Evolutionary conservation across 1,284 basidiomycete genomes (phyloP), one percentile per base, ranked within the genome.

Genomic region (Thelephora terrestris): DNA sequence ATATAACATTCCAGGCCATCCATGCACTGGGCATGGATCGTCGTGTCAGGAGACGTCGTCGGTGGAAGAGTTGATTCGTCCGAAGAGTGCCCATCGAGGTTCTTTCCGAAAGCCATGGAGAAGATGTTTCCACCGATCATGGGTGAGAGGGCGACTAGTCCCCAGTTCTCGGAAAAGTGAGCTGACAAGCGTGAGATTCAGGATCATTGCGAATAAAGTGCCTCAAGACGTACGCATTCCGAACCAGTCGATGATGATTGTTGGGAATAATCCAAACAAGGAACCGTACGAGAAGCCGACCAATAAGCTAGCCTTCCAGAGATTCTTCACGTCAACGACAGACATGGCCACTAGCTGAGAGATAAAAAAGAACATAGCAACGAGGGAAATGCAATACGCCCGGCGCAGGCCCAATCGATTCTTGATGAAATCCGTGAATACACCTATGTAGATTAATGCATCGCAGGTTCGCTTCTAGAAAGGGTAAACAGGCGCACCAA

Each of bases 111-210:
- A 38, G 86, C 69, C 36, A 94, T 59, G 37, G 90, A 91, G 65
- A 93, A 90, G 1, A 91, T 46, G 66, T 94, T 95, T 0, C 87
- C 87, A 6, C 85, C 87, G 2, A 92, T 45, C 50, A 91, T 74
- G 1, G 92, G 90, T 0, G 85, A 77, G 17, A 92, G 65, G 6
- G 78, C 79, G 24, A 86, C 73, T 60, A 78, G 87, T 16, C 92
- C 92, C 82, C 82, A 93, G 63, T 94, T 95, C 66, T 91, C 83
- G 3, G 80, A 81, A 57, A 89, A 81, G 57, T 84, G 82, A 14
- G 68, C 80, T 82, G 52, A 51, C 51, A 45, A 40, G n/a, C 50
- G 29, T 12, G 18, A 20, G 35, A 48, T 45, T 36, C 40, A 46
- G 18, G 37, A 5, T 39, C 7, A 14, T 20, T 24, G 20, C 25